Base-by-base conservation (phyloP, 257 asterid species). In the Salvia splendens region DNA sequence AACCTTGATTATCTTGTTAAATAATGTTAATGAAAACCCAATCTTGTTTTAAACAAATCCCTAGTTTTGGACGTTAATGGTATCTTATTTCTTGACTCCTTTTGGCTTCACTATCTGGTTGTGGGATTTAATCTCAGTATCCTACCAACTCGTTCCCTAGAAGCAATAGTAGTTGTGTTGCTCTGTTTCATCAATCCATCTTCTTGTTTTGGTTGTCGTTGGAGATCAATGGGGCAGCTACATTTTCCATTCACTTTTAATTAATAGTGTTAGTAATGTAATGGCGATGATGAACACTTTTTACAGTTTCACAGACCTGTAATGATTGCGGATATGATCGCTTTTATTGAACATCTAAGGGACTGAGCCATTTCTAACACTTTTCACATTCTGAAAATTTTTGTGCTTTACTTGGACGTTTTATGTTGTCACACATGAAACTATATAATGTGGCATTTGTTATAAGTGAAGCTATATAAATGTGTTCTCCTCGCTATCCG, bases 71-170 rank as follows among this genome's bases (percentile, higher is more conserved):
- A 24, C 2, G 4, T 33, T 33, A 33, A 33, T 33, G 6, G 3
- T 12, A 0, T 6, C 4, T 51, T 33, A 16, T 0, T 5, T 12
- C 1, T 46, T 12, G 30, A 12, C 14, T 12, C 1, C 12, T 2
- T 0, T 5, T 50, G 8, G 94, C 94, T 84, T 87, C 95, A 14
- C 75, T 73, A 82, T 84, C 91, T 87, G 91, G 95, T 84, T 76
- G 78, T 48, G 73, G 89, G 74, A 79, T 75, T 6, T 9, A 4
- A n/a, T 4, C 42, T 70, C 16, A 4, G 57, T 84, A 82, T 68
- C 91, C 77, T 79, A 61, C 41, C 61, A 70, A 81, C 87, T 87
- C 91, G 89, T 87, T 87, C 91, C 95, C 87, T 84, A 47, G 95
- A 85, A 87, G 89, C 92, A 12, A 87, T 0, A 87, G 2, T 6